phyloP scores from a whole-genome alignment of 805 yeast genomes.

The Yarrowia bubula region DNA sequence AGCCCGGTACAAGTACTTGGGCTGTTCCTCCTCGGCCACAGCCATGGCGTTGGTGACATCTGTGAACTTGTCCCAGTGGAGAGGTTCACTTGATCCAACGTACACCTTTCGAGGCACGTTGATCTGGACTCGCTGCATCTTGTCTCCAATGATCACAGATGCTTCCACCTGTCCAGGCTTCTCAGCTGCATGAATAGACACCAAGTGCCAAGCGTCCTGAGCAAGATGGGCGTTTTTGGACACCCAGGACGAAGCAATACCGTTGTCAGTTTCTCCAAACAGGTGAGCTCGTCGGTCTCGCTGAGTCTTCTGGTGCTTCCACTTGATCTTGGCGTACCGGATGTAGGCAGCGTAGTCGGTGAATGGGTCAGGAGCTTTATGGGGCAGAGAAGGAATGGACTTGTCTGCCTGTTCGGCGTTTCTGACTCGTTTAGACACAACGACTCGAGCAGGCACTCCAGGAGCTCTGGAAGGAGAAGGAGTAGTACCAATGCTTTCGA shows the following conservation, averaged over 20 bases:
- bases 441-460: slow-evolving; percentile 4
- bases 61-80: slow-evolving; percentile 51
- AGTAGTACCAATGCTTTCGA: slow-evolving; percentile 64
- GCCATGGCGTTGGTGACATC: slow-evolving; percentile 47
- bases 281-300: slow-evolving; percentile 68
- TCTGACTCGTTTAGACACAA: neutral
- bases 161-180: slow-evolving; percentile 77
- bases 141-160: slow-evolving; percentile 62
- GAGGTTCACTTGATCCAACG: slow-evolving; percentile 45
- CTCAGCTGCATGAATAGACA: slow-evolving; percentile 54
- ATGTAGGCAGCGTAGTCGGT: slow-evolving; percentile 50
- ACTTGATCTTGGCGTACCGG: slow-evolving; percentile 76
- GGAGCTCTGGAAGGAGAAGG: neutral
- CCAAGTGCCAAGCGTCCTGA: slow-evolving; percentile 78
- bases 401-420: neutral
- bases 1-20: slow-evolving; percentile 55
- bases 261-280: slow-evolving; percentile 66
- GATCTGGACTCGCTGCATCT: slow-evolving; percentile 69
- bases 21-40: slow-evolving; percentile 64
- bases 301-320: slow-evolving; percentile 76
- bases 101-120: slow-evolving; percentile 73
- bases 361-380: slow-evolving; percentile 36
- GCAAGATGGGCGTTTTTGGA: slow-evolving; percentile 77
- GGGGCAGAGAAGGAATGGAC: slow-evolving; percentile 36
- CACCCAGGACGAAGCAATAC: slow-evolving; percentile 63